Percentiles rank a stretch among this genome's conserved stretches.
Conservation (phyloP, 2,329 filamentous ascomycete genomes). For the Diaporthe sp. region DNA sequence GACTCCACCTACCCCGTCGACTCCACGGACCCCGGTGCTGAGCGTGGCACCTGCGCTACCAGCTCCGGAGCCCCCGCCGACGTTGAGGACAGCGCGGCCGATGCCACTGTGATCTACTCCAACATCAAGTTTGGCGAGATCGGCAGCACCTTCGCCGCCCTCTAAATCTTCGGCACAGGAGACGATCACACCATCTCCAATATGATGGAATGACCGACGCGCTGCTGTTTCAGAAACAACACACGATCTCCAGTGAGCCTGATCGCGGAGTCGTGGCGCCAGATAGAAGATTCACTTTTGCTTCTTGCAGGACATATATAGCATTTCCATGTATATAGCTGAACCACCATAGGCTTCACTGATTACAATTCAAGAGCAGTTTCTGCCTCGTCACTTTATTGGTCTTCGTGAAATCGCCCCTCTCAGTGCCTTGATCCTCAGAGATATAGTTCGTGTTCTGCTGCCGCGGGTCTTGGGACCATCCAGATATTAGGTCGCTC, state of each 20-base stretch:
- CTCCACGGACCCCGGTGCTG: constrained; percentile 60
- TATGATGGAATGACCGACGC: not conserved
- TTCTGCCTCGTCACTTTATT: not conserved
- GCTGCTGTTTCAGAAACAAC: constrained; percentile 1
- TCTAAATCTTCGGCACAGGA: not conserved
- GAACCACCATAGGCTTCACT: constrained; percentile 19
- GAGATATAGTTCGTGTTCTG: not conserved
- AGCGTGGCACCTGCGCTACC: constrained; percentile 68
- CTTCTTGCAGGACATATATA: constrained; percentile 33
- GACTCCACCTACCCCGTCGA: constrained; percentile 65
- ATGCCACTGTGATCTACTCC: constrained; percentile 68
- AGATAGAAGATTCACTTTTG: constrained; percentile 17
- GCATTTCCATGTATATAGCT: constrained; percentile 30
- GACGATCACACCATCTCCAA: not conserved
- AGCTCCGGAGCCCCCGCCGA: constrained; percentile 65
- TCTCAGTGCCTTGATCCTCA: too few relatives aligned
- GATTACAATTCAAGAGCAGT: constrained; percentile 12
- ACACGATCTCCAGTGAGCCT: not conserved
- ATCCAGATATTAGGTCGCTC: too few relatives aligned
- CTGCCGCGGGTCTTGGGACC: not conserved
- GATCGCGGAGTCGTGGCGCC: constrained; percentile 1
- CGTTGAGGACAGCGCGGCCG: constrained; percentile 61
- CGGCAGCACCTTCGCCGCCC: constrained; percentile 62
- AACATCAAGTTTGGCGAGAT: constrained; percentile 73
- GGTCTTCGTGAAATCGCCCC: too few relatives aligned